Evolutionary conservation across 192 early-diverging fungal species (phyloP), one percentile per base, ranked within the genome.

Genomic region (Coemansia sp.): DNA sequence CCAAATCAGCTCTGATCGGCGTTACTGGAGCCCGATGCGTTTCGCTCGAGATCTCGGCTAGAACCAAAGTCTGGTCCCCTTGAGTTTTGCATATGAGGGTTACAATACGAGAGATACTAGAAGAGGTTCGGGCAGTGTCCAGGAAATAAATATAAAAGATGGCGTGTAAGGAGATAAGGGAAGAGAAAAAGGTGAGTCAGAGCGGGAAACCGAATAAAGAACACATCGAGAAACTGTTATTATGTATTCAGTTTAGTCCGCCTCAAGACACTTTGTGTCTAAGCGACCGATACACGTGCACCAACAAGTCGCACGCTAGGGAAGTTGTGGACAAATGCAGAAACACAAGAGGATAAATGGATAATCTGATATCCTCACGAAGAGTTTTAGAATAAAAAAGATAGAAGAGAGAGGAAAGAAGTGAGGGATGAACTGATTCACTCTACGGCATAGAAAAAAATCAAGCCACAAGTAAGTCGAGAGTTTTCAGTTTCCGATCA

Each of bases 401-500:
- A 4, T 14, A 41, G 39, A 34, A 7, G 6, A 34, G 34, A 8
- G 8, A 34, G 34, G 6, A 34, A 34, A 34, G 27, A 27, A 27
- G 27, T 27, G 27, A 27, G 27, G 27, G 27, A 27, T 27, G 27
- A 27, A 27, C 27, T 27, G 27, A 27, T 27, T 27, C 27, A 27
- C 27, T 27, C 27, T 2, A n/a, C n/a, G 27, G 27, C 27, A 27
- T 2, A 27, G 27, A 27, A 27, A 27, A 2, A 27, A 27, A 27
- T 27, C 27, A 27, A 27, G 1, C 27, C 27, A 27, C 27, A 27
- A 27, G 27, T 27, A 27, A 27, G 2, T 27, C 27, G n/a, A 42
- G 25, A 12, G 31, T 91, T 66, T 98, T 98, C 12, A 98, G 74
- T 15, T 92, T 78, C 32, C 97, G 80, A 66, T 91, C 88, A 1